These are phyloP conservation scores for Suzukiozyma palmioleophila DNA, from an alignment of 1,139 yeast genomes.

Conservation along the genomic window DNA sequence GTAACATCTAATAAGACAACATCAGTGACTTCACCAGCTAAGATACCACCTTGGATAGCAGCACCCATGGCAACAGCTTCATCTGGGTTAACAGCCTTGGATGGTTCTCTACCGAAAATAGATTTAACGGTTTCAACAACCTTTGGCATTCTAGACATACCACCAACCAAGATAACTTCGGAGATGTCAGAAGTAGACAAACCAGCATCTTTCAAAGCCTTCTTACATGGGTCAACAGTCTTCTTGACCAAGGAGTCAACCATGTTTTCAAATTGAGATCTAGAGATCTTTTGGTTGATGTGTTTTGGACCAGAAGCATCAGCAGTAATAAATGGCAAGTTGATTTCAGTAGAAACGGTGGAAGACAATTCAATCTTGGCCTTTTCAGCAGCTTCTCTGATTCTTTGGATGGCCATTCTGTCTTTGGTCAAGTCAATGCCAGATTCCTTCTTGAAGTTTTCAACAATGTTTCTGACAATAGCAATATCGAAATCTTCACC, in stretches of 20 bases:
- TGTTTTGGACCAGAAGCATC: slow-evolving; percentile 98
- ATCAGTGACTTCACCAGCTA: slow-evolving; percentile 95
- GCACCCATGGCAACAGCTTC: slow-evolving; percentile 99
- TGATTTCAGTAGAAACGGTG: slow-evolving; percentile 87
- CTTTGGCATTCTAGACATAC: slow-evolving; percentile 99
- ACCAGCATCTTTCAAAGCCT: slow-evolving; percentile 96
- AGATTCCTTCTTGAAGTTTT: slow-evolving; percentile 85
- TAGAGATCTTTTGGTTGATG: slow-evolving; percentile 87
- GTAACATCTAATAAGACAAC: slow-evolving; percentile 81
- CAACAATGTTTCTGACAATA: slow-evolving; percentile 83
- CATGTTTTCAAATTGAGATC: slow-evolving; percentile 88
- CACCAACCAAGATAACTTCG: slow-evolving; percentile 98
- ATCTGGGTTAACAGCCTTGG: slow-evolving; percentile 99
- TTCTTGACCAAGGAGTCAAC: slow-evolving; percentile 90
- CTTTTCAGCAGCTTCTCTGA: slow-evolving; percentile 99
- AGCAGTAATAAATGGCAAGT: slow-evolving; percentile 95
- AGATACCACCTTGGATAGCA: slow-evolving; percentile 98
- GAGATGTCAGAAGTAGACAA: slow-evolving; percentile 80
- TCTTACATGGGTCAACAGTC: slow-evolving; percentile 95
- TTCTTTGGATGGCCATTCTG: slow-evolving; percentile 99
- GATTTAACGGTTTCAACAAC: slow-evolving; percentile 93
- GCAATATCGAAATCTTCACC: slow-evolving; percentile 92
- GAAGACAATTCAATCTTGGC: slow-evolving; percentile 98
- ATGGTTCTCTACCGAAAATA: slow-evolving; percentile 92
- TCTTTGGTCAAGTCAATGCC: slow-evolving; percentile 88